Base-by-base conservation (phyloP, 2,329 filamentous ascomycete species). In the Fusarium annulatum region DNA sequence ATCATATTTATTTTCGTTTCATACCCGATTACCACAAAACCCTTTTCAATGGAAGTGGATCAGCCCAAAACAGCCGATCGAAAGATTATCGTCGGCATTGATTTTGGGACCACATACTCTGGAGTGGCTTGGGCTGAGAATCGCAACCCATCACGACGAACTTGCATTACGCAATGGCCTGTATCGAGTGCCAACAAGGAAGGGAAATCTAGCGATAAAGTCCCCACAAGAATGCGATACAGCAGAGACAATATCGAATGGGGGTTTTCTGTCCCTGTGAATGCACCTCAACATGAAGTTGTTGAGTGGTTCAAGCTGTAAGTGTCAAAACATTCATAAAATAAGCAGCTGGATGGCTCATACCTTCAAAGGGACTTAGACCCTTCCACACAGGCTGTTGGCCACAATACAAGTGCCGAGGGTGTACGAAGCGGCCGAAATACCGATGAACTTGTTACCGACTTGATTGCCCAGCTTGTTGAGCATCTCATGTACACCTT, bases 71-170 rank as follows among this genome's bases (percentile, higher is more conserved):
- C 78, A 34, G 75, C 71, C 33, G 81, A 82, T 30, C 81, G 82
- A 61, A 85, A 82, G 72, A 82, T 87, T 75, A 84, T 87, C 39
- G 81, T 87, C 59, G 85, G 84, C 28, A 85, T 88, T 64, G 87
- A 88, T 72, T 88, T 88, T 66, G 87, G 87, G 16, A 88, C 87
- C 21, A 89, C 86, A 0, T 88, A 85, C 72, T 87, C 86, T 7
- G 86, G 86, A 45, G 81, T 88, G 10, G 85, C 85, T 16, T 88
- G 85, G 84, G 84, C 84, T 28, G 81, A 85, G 69, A 84, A 83
- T 4, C 79, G 82, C 55, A 78, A 79, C 6, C 79, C 81, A 6
- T 81, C 84, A 38, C 78, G 81, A 46, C 78, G 80, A 15, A 78
- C 78, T 9, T 76, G 81, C 36, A 80, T 86, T 73, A 82, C 80